A percentile compares a stretch with the other conserved stretches of the same genome.
Evolutionary conservation across 331 rosid genomes (phyloP).

Genomic region (Phaseolus coccineus): DNA sequence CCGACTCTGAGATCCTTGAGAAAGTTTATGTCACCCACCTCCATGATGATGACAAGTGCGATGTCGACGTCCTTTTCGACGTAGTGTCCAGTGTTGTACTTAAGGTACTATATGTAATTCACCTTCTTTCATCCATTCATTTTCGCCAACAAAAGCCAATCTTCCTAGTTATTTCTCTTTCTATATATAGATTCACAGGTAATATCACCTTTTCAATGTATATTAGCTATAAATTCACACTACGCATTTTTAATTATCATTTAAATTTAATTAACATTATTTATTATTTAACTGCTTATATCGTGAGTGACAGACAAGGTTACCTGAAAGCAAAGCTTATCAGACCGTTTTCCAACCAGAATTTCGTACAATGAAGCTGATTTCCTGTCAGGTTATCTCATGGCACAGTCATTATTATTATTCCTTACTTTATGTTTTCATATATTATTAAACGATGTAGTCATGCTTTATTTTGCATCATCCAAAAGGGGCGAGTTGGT

Average conservation of each 20-base stretch:
- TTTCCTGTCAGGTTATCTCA: slow-evolving; percentile 47
- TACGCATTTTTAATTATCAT: background rate
- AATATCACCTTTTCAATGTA: background rate
- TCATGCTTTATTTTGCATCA: background rate
- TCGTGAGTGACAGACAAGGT: slow-evolving; percentile 10
- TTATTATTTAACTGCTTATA: background rate
- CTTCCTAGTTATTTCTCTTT: background rate
- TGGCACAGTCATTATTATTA: background rate
- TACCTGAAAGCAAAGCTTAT: background rate
- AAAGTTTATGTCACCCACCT: slow-evolving; percentile 42
- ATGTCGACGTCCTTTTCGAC: slow-evolving; percentile 21
- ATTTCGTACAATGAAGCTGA: slow-evolving; percentile 44
- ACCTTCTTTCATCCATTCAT: background rate
- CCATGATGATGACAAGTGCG: slow-evolving; percentile 43
- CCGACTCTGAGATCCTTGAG: slow-evolving; percentile 42
- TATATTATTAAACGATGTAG: background rate
- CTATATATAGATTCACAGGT: background rate
- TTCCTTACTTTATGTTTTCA: background rate
- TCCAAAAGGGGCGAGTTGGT: background rate
- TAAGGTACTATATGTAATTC: slow-evolving; percentile 29
- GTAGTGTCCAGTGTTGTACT: slow-evolving; percentile 45
- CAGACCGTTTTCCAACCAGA: slow-evolving; percentile 45
- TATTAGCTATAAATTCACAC: background rate
- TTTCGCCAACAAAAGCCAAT: background rate
- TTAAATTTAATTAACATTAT: background rate